phyloP scores from a whole-genome alignment of 129 eudicot genomes.

The Helianthus tuberosus region DNA sequence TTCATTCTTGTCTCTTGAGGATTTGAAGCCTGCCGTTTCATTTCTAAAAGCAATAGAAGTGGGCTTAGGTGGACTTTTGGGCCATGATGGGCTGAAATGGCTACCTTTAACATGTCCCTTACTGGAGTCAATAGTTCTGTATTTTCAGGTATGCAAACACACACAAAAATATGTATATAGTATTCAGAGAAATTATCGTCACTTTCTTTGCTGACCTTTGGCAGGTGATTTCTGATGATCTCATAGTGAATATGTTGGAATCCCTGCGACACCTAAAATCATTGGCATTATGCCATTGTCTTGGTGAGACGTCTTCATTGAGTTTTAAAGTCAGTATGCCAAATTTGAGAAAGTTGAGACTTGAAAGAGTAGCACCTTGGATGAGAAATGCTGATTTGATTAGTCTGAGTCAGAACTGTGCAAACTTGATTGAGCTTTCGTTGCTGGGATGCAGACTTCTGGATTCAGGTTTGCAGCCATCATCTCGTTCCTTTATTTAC shows the following conservation, averaged over 20 bases:
- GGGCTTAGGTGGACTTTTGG: constrained; percentile 84
- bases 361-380: constrained; percentile 89
- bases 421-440: constrained; percentile 59
- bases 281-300: constrained; percentile 73
- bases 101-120: constrained; percentile 64
- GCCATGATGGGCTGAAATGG: constrained; percentile 59
- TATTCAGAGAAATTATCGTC: background rate
- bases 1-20: constrained; percentile 47
- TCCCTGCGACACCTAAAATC: constrained; percentile 54
- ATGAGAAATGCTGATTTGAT: constrained; percentile 76
- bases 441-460: constrained; percentile 76
- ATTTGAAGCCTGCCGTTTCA: constrained; percentile 52
- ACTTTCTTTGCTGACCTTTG: constrained; percentile 13
- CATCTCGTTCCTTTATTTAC: background rate
- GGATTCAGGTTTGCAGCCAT: constrained; percentile 59
- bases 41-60: constrained; percentile 52
- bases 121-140: constrained; percentile 64
- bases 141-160: constrained; percentile 69
- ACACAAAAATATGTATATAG: background rate
- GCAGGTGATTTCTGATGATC: constrained; percentile 74
- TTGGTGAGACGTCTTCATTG: constrained; percentile 72
- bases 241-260: constrained; percentile 41
- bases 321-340: constrained; percentile 55
- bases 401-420: constrained; percentile 56
- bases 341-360: constrained; percentile 68